Percentiles rank a stretch among this genome's conserved stretches.
Evolutionary conservation across 2,329 filamentous ascomycete species (phyloP).

Genomic region (Bipolaris victoriae): DNA sequence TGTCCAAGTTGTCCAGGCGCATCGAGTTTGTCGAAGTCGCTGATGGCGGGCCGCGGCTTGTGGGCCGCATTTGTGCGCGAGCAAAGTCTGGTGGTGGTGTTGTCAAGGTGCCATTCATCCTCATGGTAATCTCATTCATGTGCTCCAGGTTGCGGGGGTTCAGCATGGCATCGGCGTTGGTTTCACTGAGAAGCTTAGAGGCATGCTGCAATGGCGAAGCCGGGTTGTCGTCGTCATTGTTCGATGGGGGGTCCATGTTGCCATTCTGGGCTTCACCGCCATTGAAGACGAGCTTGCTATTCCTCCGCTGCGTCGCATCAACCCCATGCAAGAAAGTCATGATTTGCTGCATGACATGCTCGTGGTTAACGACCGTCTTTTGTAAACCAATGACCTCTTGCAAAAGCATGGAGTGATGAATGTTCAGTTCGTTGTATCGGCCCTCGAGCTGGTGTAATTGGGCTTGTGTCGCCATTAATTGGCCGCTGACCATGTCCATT

Average conservation of each 20-base stretch:
- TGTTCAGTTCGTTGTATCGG: slow-evolving; percentile 77
- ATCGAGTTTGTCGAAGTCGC: slow-evolving; percentile 59
- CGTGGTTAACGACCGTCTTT: slow-evolving; percentile 74
- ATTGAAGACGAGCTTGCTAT: slow-evolving; percentile 58
- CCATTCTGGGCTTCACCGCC: slow-evolving; percentile 51
- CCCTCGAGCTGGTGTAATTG: slow-evolving; percentile 89
- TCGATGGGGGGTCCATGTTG: slow-evolving; percentile 51
- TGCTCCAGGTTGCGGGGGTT: slow-evolving; percentile 69
- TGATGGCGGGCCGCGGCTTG: slow-evolving; percentile 54
- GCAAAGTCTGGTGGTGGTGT: slow-evolving; percentile 63
- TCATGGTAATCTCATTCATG: slow-evolving; percentile 64
- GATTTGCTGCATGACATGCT: slow-evolving; percentile 72
- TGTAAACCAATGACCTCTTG: slow-evolving; percentile 69
- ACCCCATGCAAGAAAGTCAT: slow-evolving; percentile 71
- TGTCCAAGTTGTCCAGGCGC: slow-evolving; percentile 66
- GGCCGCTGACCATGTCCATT: slow-evolving; percentile 85
- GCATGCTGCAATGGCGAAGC: slow-evolving; percentile 73
- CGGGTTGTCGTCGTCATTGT: slow-evolving; percentile 65
- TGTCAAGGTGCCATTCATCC: slow-evolving; percentile 61
- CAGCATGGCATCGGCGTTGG: slow-evolving; percentile 68
- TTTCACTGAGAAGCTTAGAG: slow-evolving; percentile 68
- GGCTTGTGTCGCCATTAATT: slow-evolving; percentile 87
- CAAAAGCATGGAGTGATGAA: slow-evolving; percentile 68
- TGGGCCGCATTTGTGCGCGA: slow-evolving; percentile 55
- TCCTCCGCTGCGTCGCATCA: slow-evolving; percentile 68